Evolutionary conservation across 768 basidiomycete genomes (phyloP), one percentile per base, ranked within the genome.

Genomic region (Macrolepiota fuliginosa): DNA sequence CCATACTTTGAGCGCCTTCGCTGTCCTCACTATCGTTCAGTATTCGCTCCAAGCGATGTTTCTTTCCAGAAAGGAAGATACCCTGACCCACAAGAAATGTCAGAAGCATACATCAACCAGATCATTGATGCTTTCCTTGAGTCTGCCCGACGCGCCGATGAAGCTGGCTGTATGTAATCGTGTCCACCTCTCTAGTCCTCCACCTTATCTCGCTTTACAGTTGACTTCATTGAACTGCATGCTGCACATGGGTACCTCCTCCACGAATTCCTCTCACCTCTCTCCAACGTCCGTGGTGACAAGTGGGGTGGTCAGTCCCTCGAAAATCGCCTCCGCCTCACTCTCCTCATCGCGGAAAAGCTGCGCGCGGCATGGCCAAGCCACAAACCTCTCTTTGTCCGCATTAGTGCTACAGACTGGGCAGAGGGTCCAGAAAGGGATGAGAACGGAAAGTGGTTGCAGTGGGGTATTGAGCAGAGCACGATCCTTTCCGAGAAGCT

Each of bases 401-500:
- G 88, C 22, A 78, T 91, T 51, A 86, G 84, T 56, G 89, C 86
- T 11, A 76, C 78, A 11, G 89, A 92, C 63, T 91, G 87, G 86
- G 83, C 83, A 9, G 77, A 81, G 57, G 79, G 77, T 4, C 77
- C 78, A 4, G 80, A 89, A 84, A 73, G 81, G 77, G 70, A 82
- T 75, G 73, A 76, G 69, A 70, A 83, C 19, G 86, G 83, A 13
- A 71, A 74, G 57, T 91, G 83, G 83, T 79, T 77, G 61, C 80
- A 84, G 55, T 91, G 91, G 90, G 92, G 91, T 11, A 76, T 92
- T 55, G 87, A 92, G 68, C 92, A 94, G 72, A 90, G 82, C 69
- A 86, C 77, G 27, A 67, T 86, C 35, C 78, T 87, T 27, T 78
- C 79, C 1, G 79, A 79, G 11, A 80, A 84, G 69, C 70, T 93